Evolutionary conservation across 2,329 filamentous ascomycete genomes (phyloP).

Genomic region (Bipolaris bicolor): DNA sequence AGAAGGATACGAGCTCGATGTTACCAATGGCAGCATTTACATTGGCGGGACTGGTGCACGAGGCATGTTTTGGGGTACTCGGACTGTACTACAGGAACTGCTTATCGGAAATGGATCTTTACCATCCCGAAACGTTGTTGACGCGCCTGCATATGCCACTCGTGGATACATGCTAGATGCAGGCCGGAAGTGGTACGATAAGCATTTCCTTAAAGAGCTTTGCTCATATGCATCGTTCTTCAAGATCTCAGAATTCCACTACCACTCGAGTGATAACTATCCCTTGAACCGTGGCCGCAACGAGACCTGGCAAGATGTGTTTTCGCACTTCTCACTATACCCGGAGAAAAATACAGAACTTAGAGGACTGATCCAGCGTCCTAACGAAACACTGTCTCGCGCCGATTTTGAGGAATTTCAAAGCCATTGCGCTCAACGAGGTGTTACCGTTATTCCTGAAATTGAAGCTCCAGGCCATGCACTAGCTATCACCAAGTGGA

Average conservation of each 20-base stretch:
- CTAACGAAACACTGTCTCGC: conserved; percentile 46
- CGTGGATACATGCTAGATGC: conserved; percentile 56
- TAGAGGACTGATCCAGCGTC: conserved; percentile 41
- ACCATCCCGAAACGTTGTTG: conserved; percentile 36
- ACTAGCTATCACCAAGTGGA: conserved; percentile 49
- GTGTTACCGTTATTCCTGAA: conserved; percentile 47
- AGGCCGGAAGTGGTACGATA: conserved; percentile 54
- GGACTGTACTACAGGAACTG: conserved; percentile 54
- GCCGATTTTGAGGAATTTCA: conserved; percentile 47
- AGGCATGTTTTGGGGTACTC: conserved; percentile 57
- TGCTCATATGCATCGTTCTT: conserved; percentile 57
- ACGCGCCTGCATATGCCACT: conserved; percentile 54
- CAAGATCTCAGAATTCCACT: conserved; percentile 58
- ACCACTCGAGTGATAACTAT: conserved; percentile 59
- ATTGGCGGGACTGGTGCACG: conserved; percentile 54
- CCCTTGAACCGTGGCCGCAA: conserved; percentile 56
- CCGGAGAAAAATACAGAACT: conserved; percentile 45
- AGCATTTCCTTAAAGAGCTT: conserved; percentile 52
- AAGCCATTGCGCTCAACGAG: conserved; percentile 41
- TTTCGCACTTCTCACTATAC: conserved; percentile 53
- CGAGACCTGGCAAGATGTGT: conserved; percentile 55
- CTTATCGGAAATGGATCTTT: conserved; percentile 47
- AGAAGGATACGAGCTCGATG: conserved; percentile 58
- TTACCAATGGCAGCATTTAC: conserved; percentile 43
- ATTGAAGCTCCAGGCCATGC: conserved; percentile 49